Evolutionary conservation across 495 filamentous ascomycete species (phyloP), one percentile per base, ranked within the genome.

Genomic region (Letharia lupina): DNA sequence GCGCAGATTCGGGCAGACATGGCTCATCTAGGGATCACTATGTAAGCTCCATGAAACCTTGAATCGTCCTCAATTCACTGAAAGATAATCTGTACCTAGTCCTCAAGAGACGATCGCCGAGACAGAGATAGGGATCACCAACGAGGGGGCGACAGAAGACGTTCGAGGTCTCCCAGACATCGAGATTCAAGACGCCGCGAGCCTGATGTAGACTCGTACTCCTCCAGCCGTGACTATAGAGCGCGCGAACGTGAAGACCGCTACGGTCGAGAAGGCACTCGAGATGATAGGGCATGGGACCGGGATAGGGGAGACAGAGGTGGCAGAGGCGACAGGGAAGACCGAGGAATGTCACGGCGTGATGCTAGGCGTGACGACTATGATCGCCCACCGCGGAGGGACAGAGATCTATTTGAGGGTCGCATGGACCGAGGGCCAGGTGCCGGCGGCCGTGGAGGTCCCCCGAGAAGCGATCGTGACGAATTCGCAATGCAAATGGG

Each of bases 241-340:
- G 92, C 93, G 72, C 83, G 92, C 45, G 92, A 96, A 80, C 87
- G 92, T 56, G 92, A 96, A 73, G 91, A 96, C 64, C 83, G 91
- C 69, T 96, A 96, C 72, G 84, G 83, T 37, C 83, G 87, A 54
- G 84, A 87, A 47, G 75, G 83, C 18, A 70, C 75, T 23, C 77
- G 78, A 58, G 83, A 82, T 54, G 85, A 87, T 37, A 78, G 87
- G 62, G 87, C 86, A 63, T 89, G 86, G 87, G 88, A 91, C 69
- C 83, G 87, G 71, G 88, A 90, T 69, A 80, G 88, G 65, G 86
- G 86, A 42, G 81, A 81, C 59, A 76, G 79, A 62, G 54, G 60
- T 41, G 61, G 56, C 35, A 66, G 71, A 67, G 67, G 69, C n/a
- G 68, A 72, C 20, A 61, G 68, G 65, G 72, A 70, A 72, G 79